Evolutionary conservation across 768 basidiomycete genomes (phyloP).

Genomic region (Punctularia strigosozonata): DNA sequence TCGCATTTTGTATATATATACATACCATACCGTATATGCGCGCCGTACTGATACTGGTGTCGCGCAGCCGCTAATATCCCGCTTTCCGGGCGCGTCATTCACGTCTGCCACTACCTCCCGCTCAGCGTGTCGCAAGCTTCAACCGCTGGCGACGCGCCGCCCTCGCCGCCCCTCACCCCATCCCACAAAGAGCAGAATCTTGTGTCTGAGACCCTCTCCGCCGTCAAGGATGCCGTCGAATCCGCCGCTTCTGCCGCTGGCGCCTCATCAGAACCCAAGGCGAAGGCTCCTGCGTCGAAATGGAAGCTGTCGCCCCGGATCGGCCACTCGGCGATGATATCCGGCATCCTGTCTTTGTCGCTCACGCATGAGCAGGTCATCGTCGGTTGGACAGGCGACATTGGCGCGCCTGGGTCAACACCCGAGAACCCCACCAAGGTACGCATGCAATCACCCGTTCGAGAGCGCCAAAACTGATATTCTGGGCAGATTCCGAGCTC

Average conservation of each 20-base stretch:
- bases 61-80: too few species aligned
- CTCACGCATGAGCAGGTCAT: conserved; percentile 83
- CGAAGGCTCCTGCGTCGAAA: conserved; percentile 16
- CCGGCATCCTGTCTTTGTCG: conserved; percentile 78
- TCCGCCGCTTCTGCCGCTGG: conserved; percentile 5
- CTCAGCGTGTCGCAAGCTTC: conserved; percentile 41
- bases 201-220: conserved; percentile 6
- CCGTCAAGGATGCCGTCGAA: conserved; percentile 10
- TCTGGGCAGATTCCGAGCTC: conserved; percentile 37
- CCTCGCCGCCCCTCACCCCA: conserved; percentile 57
- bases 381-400: conserved; percentile 91
- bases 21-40: too few species aligned
- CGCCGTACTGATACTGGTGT: too few species aligned
- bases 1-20: too few species aligned
- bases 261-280: too few species aligned
- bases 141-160: conserved; percentile 23
- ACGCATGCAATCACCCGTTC: too few species aligned
- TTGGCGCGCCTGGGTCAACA: conserved; percentile 36
- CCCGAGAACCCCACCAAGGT: too few species aligned
- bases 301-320: conserved; percentile 78
- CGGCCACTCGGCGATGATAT: conserved; percentile 92
- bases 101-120: conserved; percentile 86
- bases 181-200: conserved; percentile 10
- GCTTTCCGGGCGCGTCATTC: conserved; percentile 82
- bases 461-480: too few species aligned